These are phyloP conservation scores for Marasmius tenuissimus DNA, from an alignment of 1,284 basidiomycete species.

Conservation along the genomic window DNA sequence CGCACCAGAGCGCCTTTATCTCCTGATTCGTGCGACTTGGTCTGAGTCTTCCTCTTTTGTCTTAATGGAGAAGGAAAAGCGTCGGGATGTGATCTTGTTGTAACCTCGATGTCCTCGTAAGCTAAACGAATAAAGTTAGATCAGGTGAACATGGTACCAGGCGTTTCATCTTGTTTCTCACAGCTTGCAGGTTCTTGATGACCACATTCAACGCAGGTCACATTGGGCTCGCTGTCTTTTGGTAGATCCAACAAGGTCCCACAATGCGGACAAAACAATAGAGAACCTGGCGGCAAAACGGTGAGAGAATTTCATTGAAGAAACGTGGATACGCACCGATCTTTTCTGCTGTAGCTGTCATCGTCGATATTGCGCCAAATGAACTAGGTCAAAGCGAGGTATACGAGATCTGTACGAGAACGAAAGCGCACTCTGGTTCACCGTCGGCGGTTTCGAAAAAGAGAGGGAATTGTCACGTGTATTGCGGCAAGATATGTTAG, in stretches of 20 bases:
- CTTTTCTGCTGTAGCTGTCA: slow-evolving; percentile 27
- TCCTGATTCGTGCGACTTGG: slow-evolving; percentile 75
- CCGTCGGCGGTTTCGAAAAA: no score
- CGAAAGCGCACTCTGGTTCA: no score
- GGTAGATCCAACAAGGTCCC: slow-evolving; percentile 89
- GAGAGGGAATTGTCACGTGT: no score
- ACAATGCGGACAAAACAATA: slow-evolving; percentile 93
- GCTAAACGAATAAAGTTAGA: slow-evolving; percentile 46
- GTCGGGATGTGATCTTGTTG: slow-evolving; percentile 88
- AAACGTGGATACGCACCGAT: slow-evolving; percentile 25
- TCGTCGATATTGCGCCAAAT: neutral
- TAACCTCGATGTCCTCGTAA: slow-evolving; percentile 90
- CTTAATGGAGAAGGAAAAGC: slow-evolving; percentile 91
- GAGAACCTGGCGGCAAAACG: slow-evolving; percentile 59
- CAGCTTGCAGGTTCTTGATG: slow-evolving; percentile 86
- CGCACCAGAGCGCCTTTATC: slow-evolving; percentile 74
- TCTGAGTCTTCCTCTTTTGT: slow-evolving; percentile 91
- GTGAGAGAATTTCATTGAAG: slow-evolving; percentile 1
- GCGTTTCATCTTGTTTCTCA: slow-evolving; percentile 40
- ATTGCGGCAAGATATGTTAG: no score
- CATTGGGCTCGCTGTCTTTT: slow-evolving; percentile 71
- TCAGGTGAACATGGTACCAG: slow-evolving; percentile 2
- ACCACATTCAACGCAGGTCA: slow-evolving; percentile 88
- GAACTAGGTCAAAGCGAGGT: no score
- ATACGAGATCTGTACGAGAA: no score